Percentiles rank a stretch among this genome's conserved stretches.
Evolutionary conservation across 2,329 filamentous ascomycete species (phyloP).

Genomic region (Davidsoniella eucalypti): DNA sequence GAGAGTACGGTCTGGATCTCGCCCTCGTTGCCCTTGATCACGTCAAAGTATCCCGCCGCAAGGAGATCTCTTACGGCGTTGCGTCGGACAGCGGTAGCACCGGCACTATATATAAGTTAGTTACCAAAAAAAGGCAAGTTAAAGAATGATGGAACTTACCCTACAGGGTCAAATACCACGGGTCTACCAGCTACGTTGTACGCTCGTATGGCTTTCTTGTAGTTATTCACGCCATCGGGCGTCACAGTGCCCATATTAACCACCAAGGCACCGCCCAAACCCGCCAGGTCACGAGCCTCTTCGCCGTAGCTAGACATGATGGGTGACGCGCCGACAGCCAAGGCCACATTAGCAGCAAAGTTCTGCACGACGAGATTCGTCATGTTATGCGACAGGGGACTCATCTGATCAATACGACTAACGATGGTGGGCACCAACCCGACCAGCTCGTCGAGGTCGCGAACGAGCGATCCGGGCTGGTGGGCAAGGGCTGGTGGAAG

Average conservation of each 20-base stretch:
- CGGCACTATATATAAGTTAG: constrained; percentile 34
- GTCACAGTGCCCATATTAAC: constrained; percentile 93
- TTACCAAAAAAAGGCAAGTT: neutral
- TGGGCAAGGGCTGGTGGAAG: constrained; percentile 20
- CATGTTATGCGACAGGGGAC: constrained; percentile 86
- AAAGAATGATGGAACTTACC: constrained; percentile 29
- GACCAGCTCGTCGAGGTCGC: constrained; percentile 13
- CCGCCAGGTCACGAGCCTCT: constrained; percentile 68
- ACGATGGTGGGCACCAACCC: constrained; percentile 29
- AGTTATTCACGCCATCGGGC: constrained; percentile 54
- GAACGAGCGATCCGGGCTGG: neutral
- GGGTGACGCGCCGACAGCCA: constrained; percentile 70
- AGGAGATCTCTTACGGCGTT: constrained; percentile 56
- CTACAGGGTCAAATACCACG: constrained; percentile 77
- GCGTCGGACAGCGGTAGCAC: constrained; percentile 60
- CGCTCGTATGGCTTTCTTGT: constrained; percentile 55
- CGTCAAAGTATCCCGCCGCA: constrained; percentile 56
- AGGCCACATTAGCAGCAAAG: constrained; percentile 78
- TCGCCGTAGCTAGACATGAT: constrained; percentile 85
- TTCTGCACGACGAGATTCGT: constrained; percentile 91
- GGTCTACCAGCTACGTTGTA: constrained; percentile 68
- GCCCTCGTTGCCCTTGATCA: constrained; percentile 89
- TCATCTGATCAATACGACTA: constrained; percentile 40
- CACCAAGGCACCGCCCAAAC: constrained; percentile 61
- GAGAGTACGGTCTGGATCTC: constrained; percentile 63